Percentiles rank a stretch among this genome's conserved stretches.
phyloP scores from a whole-genome alignment of 2,329 filamentous ascomycete species.

The Fusarium sp. region DNA sequence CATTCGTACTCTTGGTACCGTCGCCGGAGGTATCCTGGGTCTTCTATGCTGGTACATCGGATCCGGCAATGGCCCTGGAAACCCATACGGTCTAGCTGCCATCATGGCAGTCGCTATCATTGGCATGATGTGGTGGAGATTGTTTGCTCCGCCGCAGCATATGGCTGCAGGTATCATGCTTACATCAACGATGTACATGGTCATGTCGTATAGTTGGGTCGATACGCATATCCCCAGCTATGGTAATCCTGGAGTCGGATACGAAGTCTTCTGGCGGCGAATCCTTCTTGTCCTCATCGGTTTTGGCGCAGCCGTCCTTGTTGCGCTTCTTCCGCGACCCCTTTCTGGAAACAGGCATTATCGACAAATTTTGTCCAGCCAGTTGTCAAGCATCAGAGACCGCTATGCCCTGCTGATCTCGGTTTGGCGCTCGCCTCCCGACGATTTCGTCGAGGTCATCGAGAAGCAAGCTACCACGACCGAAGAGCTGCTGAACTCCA shows the following conservation, averaged over 20 bases:
- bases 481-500: slow-evolving; percentile 7
- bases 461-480: slow-evolving; percentile 10
- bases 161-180: slow-evolving; percentile 34
- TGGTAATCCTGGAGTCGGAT: slow-evolving; percentile 21
- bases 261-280: slow-evolving; percentile 12
- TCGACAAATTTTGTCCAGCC: slow-evolving; percentile 9
- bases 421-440: slow-evolving; percentile 4
- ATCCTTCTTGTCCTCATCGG: slow-evolving; percentile 16
- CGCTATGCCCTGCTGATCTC: slow-evolving; percentile 11
- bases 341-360: slow-evolving; percentile 13
- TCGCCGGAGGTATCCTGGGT: slow-evolving; percentile 11
- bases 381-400: slow-evolving; percentile 6
- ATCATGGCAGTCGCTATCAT: slow-evolving; percentile 30
- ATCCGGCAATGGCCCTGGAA: slow-evolving; percentile 12
- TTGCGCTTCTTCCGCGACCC: slow-evolving; percentile 4
- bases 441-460: slow-evolving; percentile 1
- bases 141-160: slow-evolving; percentile 29
- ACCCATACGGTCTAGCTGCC: slow-evolving; percentile 25
- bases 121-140: slow-evolving; percentile 34
- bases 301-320: slow-evolving; percentile 5
- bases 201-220: slow-evolving; percentile 33
- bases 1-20: slow-evolving; percentile 11
- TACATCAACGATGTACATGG: slow-evolving; percentile 32
- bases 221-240: slow-evolving; percentile 31
- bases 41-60: slow-evolving; percentile 17